A percentile compares a stretch with the other conserved stretches of the same genome.
Conservation (phyloP, 441 rosid genomes). For the Populus tomentosa region DNA sequence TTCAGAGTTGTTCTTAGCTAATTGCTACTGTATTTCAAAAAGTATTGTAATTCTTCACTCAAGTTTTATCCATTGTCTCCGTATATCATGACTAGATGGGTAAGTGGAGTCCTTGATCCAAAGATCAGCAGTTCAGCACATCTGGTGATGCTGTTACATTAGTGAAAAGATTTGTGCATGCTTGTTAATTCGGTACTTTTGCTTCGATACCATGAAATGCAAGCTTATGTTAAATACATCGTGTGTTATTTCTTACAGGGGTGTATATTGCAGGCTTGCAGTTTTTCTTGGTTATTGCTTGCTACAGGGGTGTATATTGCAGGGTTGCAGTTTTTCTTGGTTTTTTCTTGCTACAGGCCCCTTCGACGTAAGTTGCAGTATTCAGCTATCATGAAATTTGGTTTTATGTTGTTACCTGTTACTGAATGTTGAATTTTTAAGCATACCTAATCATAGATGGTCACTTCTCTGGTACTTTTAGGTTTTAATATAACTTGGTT, state of each 20-base stretch:
- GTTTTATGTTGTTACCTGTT: background rate
- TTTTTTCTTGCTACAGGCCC: conserved; percentile 94
- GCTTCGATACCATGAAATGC: background rate
- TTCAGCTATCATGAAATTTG: background rate
- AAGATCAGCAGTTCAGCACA: conserved; percentile 29
- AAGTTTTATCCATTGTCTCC: too few relatives aligned
- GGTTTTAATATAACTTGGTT: background rate
- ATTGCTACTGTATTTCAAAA: too few relatives aligned
- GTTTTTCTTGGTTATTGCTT: conserved; percentile 97
- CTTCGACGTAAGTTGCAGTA: conserved; percentile 65
- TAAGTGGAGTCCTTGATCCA: conserved; percentile 85
- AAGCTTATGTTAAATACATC: conserved; percentile 15
- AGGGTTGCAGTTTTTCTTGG: conserved; percentile 98
- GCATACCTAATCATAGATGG: background rate
- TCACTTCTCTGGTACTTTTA: background rate
- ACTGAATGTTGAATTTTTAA: background rate
- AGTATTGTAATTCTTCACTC: too few relatives aligned
- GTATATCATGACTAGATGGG: too few relatives aligned
- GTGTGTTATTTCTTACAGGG: conserved; percentile 48
- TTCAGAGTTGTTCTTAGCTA: too few relatives aligned
- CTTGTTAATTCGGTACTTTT: conserved; percentile 2
- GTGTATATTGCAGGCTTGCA: conserved; percentile 78
- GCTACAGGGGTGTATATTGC: conserved; percentile 48
- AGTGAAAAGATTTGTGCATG: conserved; percentile 71
- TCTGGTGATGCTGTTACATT: conserved; percentile 77